Base-by-base conservation (phyloP, 2,329 filamentous ascomycete species). In the Harringtonia aguacate region DNA sequence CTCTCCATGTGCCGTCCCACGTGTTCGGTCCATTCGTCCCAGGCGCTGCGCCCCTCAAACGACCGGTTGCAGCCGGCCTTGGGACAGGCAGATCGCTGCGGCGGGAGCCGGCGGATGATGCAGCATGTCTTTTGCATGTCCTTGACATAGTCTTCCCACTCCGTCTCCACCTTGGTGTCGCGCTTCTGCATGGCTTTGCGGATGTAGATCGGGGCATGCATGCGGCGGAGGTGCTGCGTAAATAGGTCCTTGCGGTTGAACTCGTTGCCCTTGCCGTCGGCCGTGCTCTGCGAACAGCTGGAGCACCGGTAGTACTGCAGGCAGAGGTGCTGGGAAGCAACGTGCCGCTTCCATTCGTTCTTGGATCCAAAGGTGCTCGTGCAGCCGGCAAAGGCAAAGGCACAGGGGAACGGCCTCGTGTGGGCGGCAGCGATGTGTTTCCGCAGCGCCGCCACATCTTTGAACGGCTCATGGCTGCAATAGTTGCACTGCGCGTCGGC, bases 171-270 rank as follows among this genome's bases (percentile, higher is more conserved):
- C 53, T 74, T 77, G 54, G 65, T 72, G 52, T 81, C 77, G 1
- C 69, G 69, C 54, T 80, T 78, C 22, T 68, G 64, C 17, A 73
- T 62, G 10, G 73, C 62, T 54, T 76, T 71, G 55, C 77, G 73
- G 55, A 77, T 79, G 55, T 78, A 71, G 35, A 77, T 77, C 0
- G 82, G 80, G 0, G 83, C 80, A 55, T 98, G 92, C 90, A 97
- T 97, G 38, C 90, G 85, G 14, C 89, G 83, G 14, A 94, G 73
- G 56, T 98, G 90, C 58, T 97, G 90, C 0, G 86, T 90, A 61
- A 95, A 98, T 13, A 98, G 75, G 58, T 97, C 90, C 60, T 95
- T 95, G 55, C 90, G 82, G 61, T 95, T 95, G 63, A 95, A 95
- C 60, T 82, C 78, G 46, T 78, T 79, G 4, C 72, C 73, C 50